phyloP scores from a whole-genome alignment of 2,329 filamentous ascomycete genomes.

The Hypoxylon sp. region DNA sequence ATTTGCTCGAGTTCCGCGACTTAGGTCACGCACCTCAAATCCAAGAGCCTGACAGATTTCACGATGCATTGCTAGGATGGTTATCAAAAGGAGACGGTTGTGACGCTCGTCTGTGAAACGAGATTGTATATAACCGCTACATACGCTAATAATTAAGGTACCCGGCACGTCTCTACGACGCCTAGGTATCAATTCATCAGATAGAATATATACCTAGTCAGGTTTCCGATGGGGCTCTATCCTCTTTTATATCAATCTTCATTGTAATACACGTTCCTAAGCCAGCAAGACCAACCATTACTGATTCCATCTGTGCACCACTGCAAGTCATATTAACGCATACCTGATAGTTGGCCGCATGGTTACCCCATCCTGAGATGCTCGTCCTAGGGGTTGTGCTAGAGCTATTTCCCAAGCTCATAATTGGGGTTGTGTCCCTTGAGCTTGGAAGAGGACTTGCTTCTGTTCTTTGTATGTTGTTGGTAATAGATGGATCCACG shows the following conservation, averaged over 20 bases:
- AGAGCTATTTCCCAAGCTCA: slow-evolving; percentile 1
- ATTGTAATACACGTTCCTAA: slow-evolving; percentile 11
- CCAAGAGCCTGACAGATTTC: slow-evolving; percentile 64
- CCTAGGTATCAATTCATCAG: neutral
- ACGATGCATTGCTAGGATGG: slow-evolving; percentile 64
- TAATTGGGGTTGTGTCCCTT: slow-evolving; percentile 4
- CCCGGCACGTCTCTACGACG: neutral
- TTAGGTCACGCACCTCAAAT: slow-evolving; percentile 69
- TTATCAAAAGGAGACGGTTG: slow-evolving; percentile 48
- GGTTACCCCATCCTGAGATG: slow-evolving; percentile 6
- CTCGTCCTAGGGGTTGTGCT: slow-evolving; percentile 12
- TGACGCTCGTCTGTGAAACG: neutral
- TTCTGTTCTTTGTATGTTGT: neutral
- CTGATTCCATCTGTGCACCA: slow-evolving; percentile 10
- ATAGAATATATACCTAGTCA: neutral
- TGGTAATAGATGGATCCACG: neutral
- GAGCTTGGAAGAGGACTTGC: neutral
- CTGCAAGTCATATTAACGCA: slow-evolving; percentile 12
- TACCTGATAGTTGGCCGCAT: slow-evolving; percentile 11
- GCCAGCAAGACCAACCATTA: slow-evolving; percentile 10
- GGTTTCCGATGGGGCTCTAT: slow-evolving; percentile 5
- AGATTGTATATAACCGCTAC: slow-evolving; percentile 9
- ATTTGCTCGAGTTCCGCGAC: slow-evolving; percentile 63
- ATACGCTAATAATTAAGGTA: neutral
- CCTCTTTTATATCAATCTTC: slow-evolving; percentile 20